Percentiles rank a stretch among this genome's conserved stretches.
phyloP scores from a whole-genome alignment of 768 basidiomycete genomes.

The Lentinula sp. region DNA sequence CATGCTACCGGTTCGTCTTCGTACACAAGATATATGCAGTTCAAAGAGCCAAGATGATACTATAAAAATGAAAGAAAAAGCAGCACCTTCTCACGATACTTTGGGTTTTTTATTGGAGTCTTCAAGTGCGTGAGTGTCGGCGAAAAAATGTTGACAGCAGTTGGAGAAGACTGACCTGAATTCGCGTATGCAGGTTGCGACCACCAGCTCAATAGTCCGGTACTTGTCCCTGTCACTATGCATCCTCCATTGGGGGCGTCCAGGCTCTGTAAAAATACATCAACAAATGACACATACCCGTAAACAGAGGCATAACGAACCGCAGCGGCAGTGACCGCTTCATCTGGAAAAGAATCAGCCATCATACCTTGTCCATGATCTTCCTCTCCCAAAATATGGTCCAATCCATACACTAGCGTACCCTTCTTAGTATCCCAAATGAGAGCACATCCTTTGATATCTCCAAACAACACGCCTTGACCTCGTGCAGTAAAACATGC shows the following conservation, averaged over 20 bases:
- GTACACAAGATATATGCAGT: background rate
- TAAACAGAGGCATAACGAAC: slow-evolving; percentile 17
- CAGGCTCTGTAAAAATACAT: background rate
- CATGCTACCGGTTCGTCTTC: background rate
- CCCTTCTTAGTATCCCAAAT: slow-evolving; percentile 58
- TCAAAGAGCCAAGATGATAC: background rate
- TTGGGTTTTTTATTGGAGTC: background rate
- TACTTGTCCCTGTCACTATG: slow-evolving; percentile 52
- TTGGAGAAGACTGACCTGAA: slow-evolving; percentile 13
- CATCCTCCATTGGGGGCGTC: slow-evolving; percentile 29
- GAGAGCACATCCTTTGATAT: slow-evolving; percentile 45
- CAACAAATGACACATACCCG: slow-evolving; percentile 8
- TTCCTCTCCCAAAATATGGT: slow-evolving; percentile 47
- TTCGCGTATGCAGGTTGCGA: slow-evolving; percentile 28
- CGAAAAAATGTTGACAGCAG: background rate
- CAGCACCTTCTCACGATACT: background rate
- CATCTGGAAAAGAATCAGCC: background rate
- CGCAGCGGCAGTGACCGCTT: slow-evolving; percentile 17
- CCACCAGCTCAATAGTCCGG: slow-evolving; percentile 57
- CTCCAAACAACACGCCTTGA: slow-evolving; percentile 52
- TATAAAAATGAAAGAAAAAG: background rate
- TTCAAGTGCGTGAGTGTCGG: background rate
- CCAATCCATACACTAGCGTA: slow-evolving; percentile 49
- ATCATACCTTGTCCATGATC: slow-evolving; percentile 24
- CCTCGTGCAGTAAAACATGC: slow-evolving; percentile 49